phyloP scores from a whole-genome alignment of 2,329 filamentous ascomycete species.

The Aspergillus viridinutans region DNA sequence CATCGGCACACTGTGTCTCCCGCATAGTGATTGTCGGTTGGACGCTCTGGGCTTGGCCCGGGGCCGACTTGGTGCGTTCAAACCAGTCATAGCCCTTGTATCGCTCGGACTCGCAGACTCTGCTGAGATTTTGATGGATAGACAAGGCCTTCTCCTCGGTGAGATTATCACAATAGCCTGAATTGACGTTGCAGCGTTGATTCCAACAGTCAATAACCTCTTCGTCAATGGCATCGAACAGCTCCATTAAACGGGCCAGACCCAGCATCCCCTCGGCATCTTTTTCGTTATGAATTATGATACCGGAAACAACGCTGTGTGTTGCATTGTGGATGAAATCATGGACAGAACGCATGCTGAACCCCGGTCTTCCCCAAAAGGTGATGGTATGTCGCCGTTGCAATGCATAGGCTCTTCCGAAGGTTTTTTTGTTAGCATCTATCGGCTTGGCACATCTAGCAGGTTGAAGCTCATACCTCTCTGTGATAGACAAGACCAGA shows the following conservation, averaged over 20 bases:
- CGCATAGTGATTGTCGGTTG: constrained; percentile 24
- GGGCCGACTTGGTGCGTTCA: constrained; percentile 27
- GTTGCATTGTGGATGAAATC: constrained; percentile 37
- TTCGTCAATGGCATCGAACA: constrained; percentile 43
- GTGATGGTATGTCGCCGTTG: constrained; percentile 41
- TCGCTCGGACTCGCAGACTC: constrained; percentile 30
- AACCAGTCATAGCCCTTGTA: constrained; percentile 38
- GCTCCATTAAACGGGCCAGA: constrained; percentile 41
- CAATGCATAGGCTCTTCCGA: constrained; percentile 38
- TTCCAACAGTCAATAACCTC: constrained; percentile 44
- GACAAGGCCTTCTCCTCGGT: constrained; percentile 56
- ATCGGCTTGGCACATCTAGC: neutral
- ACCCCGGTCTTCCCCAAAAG: constrained; percentile 39
- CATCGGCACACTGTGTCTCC: constrained; percentile 42
- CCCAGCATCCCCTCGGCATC: constrained; percentile 43
- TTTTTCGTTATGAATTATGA: constrained; percentile 43
- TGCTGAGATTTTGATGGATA: constrained; percentile 32
- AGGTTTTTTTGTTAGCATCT: neutral
- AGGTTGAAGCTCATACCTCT: constrained; percentile 22
- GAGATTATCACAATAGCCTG: constrained; percentile 61
- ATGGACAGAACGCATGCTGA: constrained; percentile 38
- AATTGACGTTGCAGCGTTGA: constrained; percentile 56
- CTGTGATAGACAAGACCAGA: constrained; percentile 34
- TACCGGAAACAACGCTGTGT: constrained; percentile 34
- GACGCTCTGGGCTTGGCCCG: constrained; percentile 12